These are phyloP conservation scores for Talaromyces rugulosus DNA, from an alignment of 2,329 filamentous ascomycete species.

Conservation along the genomic window DNA sequence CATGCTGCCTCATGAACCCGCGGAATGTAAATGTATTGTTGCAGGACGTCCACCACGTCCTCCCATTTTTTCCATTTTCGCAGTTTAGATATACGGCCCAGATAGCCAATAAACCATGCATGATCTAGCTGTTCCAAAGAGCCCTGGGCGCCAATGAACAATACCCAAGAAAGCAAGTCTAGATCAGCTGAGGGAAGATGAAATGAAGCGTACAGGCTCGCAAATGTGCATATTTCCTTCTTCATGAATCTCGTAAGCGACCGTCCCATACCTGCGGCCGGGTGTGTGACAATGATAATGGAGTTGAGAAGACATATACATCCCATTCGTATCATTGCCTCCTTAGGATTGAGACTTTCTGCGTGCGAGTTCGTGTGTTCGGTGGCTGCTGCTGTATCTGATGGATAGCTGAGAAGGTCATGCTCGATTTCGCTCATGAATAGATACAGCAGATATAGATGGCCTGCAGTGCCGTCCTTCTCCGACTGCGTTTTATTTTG, in stretches of 20 bases:
- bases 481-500: slow-evolving; percentile 16
- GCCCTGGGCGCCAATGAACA: slow-evolving; percentile 31
- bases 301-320: slow-evolving; percentile 28
- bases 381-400: neutral
- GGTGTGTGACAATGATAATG: slow-evolving; percentile 30
- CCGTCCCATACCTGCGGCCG: slow-evolving; percentile 30
- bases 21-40: slow-evolving; percentile 26
- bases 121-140: slow-evolving; percentile 24
- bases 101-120: slow-evolving; percentile 27
- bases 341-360: slow-evolving; percentile 21
- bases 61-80: slow-evolving; percentile 28
- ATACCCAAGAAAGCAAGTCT: slow-evolving; percentile 28
- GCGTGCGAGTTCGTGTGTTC: neutral
- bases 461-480: slow-evolving; percentile 17
- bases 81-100: slow-evolving; percentile 21
- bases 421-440: slow-evolving; percentile 34
- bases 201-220: slow-evolving; percentile 14
- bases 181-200: slow-evolving; percentile 22
- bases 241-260: slow-evolving; percentile 29
- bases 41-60: slow-evolving; percentile 23
- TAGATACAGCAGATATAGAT: slow-evolving; percentile 27
- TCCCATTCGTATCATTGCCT: slow-evolving; percentile 27
- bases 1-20: slow-evolving; percentile 22
- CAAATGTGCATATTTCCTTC: slow-evolving; percentile 18
- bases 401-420: slow-evolving; percentile 35